Evolutionary conservation across 371 early-diverging fungal species (phyloP).

Genomic region (Syncephalastrum racemosum): DNA sequence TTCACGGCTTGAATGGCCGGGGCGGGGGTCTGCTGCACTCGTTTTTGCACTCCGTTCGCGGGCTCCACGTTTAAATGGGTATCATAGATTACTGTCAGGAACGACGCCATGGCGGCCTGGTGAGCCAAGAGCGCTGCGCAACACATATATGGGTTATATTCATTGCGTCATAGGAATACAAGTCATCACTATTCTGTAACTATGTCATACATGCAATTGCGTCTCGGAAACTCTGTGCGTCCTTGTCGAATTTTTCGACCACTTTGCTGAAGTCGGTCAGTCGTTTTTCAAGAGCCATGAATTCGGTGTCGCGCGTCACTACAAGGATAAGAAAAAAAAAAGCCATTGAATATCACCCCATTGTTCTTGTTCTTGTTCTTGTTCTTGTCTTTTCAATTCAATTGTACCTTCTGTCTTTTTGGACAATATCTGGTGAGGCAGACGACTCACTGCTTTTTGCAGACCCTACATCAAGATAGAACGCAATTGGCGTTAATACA

Average conservation of each 20-base stretch:
- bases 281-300: constrained; percentile 55
- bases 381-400: background rate
- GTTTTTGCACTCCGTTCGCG: constrained; percentile 36
- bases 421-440: constrained; percentile 42
- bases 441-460: constrained; percentile 24
- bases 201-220: constrained; percentile 54
- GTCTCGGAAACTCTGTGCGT: constrained; percentile 78
- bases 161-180: background rate
- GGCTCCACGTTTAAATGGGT: constrained; percentile 29
- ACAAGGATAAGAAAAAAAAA: background rate
- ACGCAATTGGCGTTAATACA: background rate
- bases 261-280: constrained; percentile 60
- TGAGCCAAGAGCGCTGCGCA: constrained; percentile 61
- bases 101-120: constrained; percentile 69
- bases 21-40: constrained; percentile 55
- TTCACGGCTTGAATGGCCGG: constrained; percentile 60
- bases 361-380: background rate
- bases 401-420: constrained; percentile 45
- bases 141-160: background rate
- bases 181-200: background rate
- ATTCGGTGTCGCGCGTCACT: constrained; percentile 75
- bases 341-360: background rate
- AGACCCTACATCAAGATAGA: constrained; percentile 16
- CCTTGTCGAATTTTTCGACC: constrained; percentile 60
- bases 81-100: constrained; percentile 61